These are phyloP conservation scores for Gigaspora rosea DNA, from an alignment of 192 early-diverging fungal genomes.

Conservation along the genomic window DNA sequence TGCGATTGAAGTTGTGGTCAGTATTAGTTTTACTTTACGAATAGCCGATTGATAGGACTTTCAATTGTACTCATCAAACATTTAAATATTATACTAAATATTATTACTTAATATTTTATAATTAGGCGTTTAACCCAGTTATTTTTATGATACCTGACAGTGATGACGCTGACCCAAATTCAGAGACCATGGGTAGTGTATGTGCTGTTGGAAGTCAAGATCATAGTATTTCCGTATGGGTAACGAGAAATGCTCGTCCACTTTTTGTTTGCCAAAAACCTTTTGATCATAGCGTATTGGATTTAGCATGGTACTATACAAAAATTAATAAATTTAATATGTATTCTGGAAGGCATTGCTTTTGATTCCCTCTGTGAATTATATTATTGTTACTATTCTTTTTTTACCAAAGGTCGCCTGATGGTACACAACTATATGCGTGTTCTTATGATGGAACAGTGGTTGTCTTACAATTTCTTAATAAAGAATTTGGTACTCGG, in stretches of 20 bases:
- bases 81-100: too few species aligned
- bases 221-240: constrained; percentile 85
- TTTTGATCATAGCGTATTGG: constrained; percentile 84
- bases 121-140: constrained; percentile 22
- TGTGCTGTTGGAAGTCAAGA: constrained; percentile 93
- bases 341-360: not conserved
- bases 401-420: constrained; percentile 59
- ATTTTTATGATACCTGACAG: constrained; percentile 22
- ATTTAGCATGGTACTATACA: constrained; percentile 74
- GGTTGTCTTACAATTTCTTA: constrained; percentile 69
- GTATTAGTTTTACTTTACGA: constrained; percentile 6
- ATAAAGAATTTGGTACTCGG: constrained; percentile 68
- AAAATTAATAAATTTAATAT: not conserved
- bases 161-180: constrained; percentile 30
- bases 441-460: constrained; percentile 93
- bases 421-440: constrained; percentile 73
- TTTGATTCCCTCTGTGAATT: not conserved
- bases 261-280: constrained; percentile 70
- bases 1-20: constrained; percentile 84
- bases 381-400: not conserved
- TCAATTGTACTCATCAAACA: not conserved
- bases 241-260: constrained; percentile 71
- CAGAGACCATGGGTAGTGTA: constrained; percentile 53
- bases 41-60: not conserved
- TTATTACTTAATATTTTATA: not conserved